A percentile compares a stretch with the other conserved stretches of the same genome.
Evolutionary conservation across 495 filamentous ascomycete genomes (phyloP).

Genomic region (Penicillium steckii): DNA sequence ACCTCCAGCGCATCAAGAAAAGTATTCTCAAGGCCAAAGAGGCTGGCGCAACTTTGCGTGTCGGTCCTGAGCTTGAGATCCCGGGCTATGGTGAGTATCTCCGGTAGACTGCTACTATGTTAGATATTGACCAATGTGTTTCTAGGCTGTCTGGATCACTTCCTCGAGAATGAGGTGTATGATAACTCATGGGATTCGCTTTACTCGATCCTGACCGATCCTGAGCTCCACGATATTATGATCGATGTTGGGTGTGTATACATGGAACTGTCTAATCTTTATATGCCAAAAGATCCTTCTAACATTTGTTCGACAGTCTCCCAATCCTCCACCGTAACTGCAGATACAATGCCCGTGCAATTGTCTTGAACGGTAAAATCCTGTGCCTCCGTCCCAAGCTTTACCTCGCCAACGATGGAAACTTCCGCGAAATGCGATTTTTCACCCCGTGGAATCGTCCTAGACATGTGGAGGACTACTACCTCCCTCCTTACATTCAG

Average conservation of each 20-base stretch:
- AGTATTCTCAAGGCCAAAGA: conserved; percentile 11
- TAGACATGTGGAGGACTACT: conserved; percentile 63
- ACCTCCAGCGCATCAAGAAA: conserved; percentile 17
- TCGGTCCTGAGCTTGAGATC: conserved; percentile 11
- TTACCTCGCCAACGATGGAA: conserved; percentile 61
- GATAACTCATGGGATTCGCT: conserved; percentile 13
- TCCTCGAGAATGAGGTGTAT: conserved; percentile 10
- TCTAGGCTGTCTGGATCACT: conserved; percentile 12
- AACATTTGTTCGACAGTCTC: not conserved
- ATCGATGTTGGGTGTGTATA: conserved; percentile 7
- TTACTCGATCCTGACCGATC: conserved; percentile 12
- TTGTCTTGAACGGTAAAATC: conserved; percentile 64
- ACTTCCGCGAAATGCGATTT: conserved; percentile 43
- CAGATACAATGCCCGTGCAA: conserved; percentile 36
- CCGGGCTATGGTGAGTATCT: conserved; percentile 8
- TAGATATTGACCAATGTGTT: not conserved
- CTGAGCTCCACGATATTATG: conserved; percentile 5
- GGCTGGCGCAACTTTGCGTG: conserved; percentile 10
- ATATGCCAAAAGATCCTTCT: not conserved
- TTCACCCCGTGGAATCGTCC: conserved; percentile 65
- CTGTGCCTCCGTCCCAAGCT: conserved; percentile 77
- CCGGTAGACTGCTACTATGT: not conserved
- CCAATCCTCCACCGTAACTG: conserved; percentile 12
- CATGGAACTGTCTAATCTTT: not conserved
- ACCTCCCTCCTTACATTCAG: conserved; percentile 60